phyloP scores from a whole-genome alignment of 805 yeast genomes.

The Monosporozyma yasuniensis region DNA sequence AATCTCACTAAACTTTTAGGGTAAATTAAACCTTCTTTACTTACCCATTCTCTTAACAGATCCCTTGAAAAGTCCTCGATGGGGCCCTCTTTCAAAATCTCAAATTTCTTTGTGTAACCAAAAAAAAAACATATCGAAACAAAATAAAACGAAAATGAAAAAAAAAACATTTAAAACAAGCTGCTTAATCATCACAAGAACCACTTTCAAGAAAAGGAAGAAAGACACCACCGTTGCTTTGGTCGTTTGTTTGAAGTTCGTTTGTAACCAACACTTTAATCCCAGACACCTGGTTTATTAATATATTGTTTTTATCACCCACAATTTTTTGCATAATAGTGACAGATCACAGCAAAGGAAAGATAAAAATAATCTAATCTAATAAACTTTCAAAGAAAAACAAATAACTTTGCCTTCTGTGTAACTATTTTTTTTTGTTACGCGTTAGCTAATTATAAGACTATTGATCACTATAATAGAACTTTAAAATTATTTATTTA shows the following conservation, averaged over 20 bases:
- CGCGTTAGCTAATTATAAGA: no score
- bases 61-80: background rate
- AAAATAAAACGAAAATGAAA: background rate
- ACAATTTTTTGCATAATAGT: background rate
- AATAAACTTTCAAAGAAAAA: background rate
- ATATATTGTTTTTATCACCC: background rate
- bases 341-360: conserved; percentile 1
- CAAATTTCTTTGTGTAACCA: background rate
- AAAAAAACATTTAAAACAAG: background rate
- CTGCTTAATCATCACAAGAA: background rate
- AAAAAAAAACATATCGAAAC: background rate
- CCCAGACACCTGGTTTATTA: background rate
- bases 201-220: background rate
- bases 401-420: no score
- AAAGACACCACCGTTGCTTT: background rate
- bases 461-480: no score
- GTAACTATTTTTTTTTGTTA: no score
- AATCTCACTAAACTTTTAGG: background rate
- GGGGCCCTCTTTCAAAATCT: background rate
- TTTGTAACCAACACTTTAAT: background rate
- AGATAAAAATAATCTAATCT: background rate
- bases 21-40: background rate
- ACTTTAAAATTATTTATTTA: background rate
- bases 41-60: background rate
- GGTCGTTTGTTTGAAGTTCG: background rate